Conservation (phyloP, 805 yeast species). For the Brettanomyces sp. region DNA sequence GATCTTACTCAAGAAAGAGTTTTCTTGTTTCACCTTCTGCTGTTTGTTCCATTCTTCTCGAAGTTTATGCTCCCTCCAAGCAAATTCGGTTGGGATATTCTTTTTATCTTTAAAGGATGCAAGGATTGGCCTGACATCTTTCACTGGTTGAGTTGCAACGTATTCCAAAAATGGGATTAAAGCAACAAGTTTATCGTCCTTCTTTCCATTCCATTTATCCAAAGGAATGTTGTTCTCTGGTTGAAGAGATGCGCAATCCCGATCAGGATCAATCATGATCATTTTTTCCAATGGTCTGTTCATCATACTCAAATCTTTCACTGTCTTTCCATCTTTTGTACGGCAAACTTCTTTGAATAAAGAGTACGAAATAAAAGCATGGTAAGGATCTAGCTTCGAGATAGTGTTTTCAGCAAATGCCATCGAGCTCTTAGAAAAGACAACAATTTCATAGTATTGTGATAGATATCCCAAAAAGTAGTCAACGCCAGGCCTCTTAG, state of each 20-base stretch:
- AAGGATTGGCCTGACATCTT: conserved; percentile 85
- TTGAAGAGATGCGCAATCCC: conserved; percentile 65
- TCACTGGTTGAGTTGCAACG: conserved; percentile 73
- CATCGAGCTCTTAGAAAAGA: conserved; percentile 79
- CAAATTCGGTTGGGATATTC: conserved; percentile 70
- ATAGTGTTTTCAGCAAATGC: conserved; percentile 79
- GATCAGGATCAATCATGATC: conserved; percentile 69
- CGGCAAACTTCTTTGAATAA: conserved; percentile 87
- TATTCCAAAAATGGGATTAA: conserved; percentile 92
- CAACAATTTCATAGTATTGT: conserved; percentile 90
- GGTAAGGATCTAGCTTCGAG: conserved; percentile 86
- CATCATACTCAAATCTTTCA: conserved; percentile 83
- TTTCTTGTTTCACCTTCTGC: conserved; percentile 23
- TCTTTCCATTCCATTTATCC: conserved; percentile 77
- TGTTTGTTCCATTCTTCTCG: conserved; percentile 64
- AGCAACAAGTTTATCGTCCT: conserved; percentile 70
- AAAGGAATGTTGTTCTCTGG: conserved; percentile 91
- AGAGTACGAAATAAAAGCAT: conserved; percentile 79
- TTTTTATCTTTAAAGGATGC: conserved; percentile 59
- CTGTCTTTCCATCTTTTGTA: conserved; percentile 77
- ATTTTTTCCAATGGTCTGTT: conserved; percentile 86
- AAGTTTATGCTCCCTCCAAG: conserved; percentile 63
- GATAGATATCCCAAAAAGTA: conserved; percentile 91
- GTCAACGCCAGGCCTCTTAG: conserved; percentile 97
- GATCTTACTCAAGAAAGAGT: conserved; percentile 23